Percentiles rank a stretch among this genome's conserved stretches.
phyloP scores from a whole-genome alignment of 805 yeast genomes.

The Nakazawaea populi region DNA sequence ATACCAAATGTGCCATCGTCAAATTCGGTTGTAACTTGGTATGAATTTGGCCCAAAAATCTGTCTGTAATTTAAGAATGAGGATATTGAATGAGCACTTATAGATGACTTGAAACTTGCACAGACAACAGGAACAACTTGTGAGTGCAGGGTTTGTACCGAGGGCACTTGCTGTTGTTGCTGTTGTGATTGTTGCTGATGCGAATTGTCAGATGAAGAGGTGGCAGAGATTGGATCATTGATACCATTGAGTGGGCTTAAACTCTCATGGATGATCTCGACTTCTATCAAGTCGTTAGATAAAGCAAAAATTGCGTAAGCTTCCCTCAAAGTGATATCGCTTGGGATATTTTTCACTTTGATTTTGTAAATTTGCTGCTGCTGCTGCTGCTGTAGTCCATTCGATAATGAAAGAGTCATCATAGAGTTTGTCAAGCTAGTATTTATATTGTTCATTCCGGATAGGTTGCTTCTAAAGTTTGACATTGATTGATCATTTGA shows the following conservation, averaged over 20 bases:
- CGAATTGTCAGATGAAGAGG: constrained; percentile 13
- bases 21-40: constrained; percentile 33
- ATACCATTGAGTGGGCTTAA: constrained; percentile 8
- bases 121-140: constrained; percentile 27
- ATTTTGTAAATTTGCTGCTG: constrained; percentile 17
- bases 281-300: constrained; percentile 53
- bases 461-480: neutral
- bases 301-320: constrained; percentile 62
- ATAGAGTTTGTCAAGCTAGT: constrained; percentile 10
- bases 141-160: constrained; percentile 11
- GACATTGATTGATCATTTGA: constrained; percentile 1
- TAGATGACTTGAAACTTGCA: constrained; percentile 39
- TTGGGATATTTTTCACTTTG: constrained; percentile 52
- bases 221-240: constrained; percentile 6
- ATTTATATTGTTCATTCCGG: constrained; percentile 1
- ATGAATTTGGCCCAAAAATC: constrained; percentile 46
- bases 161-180: constrained; percentile 12
- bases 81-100: constrained; percentile 36
- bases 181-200: constrained; percentile 12
- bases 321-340: constrained; percentile 60
- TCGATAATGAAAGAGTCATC: constrained; percentile 11
- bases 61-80: constrained; percentile 34
- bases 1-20: constrained; percentile 18
- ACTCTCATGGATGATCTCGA: constrained; percentile 37
- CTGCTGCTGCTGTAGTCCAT: constrained; percentile 9